Evolutionary conservation across 805 yeast genomes (phyloP).

Genomic region (Suhomyces pyralidae): DNA sequence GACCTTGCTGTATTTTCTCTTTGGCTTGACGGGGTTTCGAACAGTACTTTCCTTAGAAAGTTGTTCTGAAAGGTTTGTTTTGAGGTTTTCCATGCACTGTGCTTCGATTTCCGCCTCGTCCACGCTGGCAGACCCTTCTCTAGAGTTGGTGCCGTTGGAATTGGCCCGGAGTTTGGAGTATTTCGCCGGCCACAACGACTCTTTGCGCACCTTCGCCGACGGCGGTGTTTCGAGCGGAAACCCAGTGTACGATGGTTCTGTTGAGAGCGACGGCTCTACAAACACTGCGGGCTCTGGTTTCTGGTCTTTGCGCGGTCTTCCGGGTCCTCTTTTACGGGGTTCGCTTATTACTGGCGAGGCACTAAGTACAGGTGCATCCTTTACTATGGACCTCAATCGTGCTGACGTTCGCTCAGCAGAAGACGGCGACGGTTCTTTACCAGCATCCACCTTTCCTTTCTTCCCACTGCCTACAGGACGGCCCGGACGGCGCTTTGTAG

Average conservation of each 20-base stretch:
- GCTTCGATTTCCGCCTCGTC: conserved; percentile 14
- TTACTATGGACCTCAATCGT: not conserved
- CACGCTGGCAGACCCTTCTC: conserved; percentile 12
- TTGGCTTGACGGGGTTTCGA: conserved; percentile 13
- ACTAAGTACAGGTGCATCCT: not conserved
- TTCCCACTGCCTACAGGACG: conserved; percentile 3
- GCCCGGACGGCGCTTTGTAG: not conserved
- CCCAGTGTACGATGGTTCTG: conserved; percentile 66
- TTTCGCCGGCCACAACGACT: conserved; percentile 49
- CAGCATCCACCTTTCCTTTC: not conserved
- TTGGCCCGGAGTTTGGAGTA: conserved; percentile 12
- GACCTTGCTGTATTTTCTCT: not conserved
- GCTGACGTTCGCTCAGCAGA: not conserved
- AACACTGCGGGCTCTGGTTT: conserved; percentile 20
- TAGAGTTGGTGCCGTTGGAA: conserved; percentile 9
- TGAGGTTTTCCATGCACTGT: conserved; percentile 10
- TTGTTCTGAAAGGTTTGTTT: conserved; percentile 12
- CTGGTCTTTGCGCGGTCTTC: not conserved
- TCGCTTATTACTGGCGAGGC: not conserved
- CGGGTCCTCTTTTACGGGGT: not conserved
- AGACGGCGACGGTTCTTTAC: not conserved
- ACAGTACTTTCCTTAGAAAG: conserved; percentile 16
- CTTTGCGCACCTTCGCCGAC: conserved; percentile 53
- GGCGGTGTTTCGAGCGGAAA: conserved; percentile 71
- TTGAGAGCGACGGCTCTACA: conserved; percentile 57